phyloP scores from a whole-genome alignment of 495 filamentous ascomycete genomes.

The Acidiella bohemica region DNA sequence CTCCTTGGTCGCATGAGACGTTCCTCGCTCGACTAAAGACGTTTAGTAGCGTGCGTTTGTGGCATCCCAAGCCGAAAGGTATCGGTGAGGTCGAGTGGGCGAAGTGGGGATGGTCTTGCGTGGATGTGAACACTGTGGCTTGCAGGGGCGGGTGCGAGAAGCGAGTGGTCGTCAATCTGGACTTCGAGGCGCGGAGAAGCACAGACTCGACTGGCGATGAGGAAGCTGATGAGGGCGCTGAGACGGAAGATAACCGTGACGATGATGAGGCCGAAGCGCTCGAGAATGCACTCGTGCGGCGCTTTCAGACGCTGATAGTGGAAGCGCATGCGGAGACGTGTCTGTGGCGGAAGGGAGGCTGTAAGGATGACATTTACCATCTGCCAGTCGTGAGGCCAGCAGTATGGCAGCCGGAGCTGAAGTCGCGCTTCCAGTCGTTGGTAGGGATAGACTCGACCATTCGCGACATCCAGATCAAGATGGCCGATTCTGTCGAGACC shows the following conservation, averaged over 20 bases:
- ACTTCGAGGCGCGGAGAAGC: slow-evolving; percentile 16
- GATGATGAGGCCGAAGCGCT: slow-evolving; percentile 5
- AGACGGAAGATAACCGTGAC: slow-evolving; percentile 6
- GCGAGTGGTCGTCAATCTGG: slow-evolving; percentile 64
- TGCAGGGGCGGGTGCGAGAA: slow-evolving; percentile 70
- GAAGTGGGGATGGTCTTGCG: slow-evolving; percentile 82
- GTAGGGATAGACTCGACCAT: slow-evolving; percentile 17
- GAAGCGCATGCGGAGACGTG: slow-evolving; percentile 73
- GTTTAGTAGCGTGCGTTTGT: slow-evolving; percentile 78
- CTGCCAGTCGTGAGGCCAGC: slow-evolving; percentile 24
- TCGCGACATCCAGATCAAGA: slow-evolving; percentile 2
- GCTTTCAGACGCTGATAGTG: slow-evolving; percentile 56
- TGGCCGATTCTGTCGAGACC: background rate
- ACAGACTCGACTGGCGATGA: slow-evolving; percentile 36
- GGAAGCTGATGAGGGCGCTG: slow-evolving; percentile 29
- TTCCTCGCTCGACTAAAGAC: slow-evolving; percentile 75
- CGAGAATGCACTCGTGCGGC: slow-evolving; percentile 59
- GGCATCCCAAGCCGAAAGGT: slow-evolving; percentile 64
- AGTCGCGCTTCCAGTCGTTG: slow-evolving; percentile 21
- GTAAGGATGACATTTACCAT: slow-evolving; percentile 43
- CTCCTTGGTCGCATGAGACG: slow-evolving; percentile 41
- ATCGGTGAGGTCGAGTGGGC: slow-evolving; percentile 93
- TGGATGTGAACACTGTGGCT: slow-evolving; percentile 63
- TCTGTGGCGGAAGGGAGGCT: slow-evolving; percentile 72
- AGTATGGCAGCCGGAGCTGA: slow-evolving; percentile 23